Percentiles rank a stretch among this genome's conserved stretches.
These are phyloP conservation scores for Penicillium antarcticum DNA, from an alignment of 495 filamentous ascomycete species.

Conservation along the genomic window DNA sequence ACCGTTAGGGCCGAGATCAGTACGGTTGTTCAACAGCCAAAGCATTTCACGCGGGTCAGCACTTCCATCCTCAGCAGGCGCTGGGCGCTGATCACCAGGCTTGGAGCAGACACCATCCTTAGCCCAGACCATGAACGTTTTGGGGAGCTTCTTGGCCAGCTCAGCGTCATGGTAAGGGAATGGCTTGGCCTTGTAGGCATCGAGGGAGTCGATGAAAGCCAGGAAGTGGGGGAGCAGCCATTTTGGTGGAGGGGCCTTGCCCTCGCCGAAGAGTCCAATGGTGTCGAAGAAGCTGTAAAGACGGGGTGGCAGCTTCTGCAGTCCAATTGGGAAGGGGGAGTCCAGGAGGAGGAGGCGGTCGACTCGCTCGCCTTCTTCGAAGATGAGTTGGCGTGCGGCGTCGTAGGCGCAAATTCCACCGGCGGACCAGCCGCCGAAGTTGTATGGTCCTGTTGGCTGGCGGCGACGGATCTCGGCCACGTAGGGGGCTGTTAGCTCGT, in stretches of 20 bases:
- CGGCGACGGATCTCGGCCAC: conserved; percentile 67
- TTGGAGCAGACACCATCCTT: conserved; percentile 76
- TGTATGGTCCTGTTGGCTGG: conserved; percentile 69
- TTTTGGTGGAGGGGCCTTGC: conserved; percentile 58
- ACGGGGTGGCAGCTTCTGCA: conserved; percentile 72
- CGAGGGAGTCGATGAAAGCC: conserved; percentile 69
- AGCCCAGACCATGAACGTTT: conserved; percentile 72
- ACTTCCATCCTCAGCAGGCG: conserved; percentile 62
- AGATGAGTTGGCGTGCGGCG: conserved; percentile 67
- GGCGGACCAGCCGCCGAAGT: conserved; percentile 75
- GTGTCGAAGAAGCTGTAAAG: conserved; percentile 77
- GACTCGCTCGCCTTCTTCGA: conserved; percentile 63
- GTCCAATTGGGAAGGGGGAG: conserved; percentile 72
- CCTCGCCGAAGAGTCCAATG: conserved; percentile 77
- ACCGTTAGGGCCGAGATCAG: conserved; percentile 72
- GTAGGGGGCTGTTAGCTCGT: conserved; percentile 55
- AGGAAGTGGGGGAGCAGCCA: conserved; percentile 87
- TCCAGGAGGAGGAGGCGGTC: conserved; percentile 79
- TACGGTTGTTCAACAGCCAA: conserved; percentile 76
- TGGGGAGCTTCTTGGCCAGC: conserved; percentile 47
- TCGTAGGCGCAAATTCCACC: conserved; percentile 89
- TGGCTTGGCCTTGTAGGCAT: conserved; percentile 60
- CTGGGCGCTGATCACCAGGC: conserved; percentile 64
- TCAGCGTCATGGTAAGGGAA: conserved; percentile 39
- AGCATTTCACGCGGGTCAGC: conserved; percentile 55